These are phyloP conservation scores for Fusarium penzigii DNA, from an alignment of 2,329 filamentous ascomycete genomes.

Conservation along the genomic window DNA sequence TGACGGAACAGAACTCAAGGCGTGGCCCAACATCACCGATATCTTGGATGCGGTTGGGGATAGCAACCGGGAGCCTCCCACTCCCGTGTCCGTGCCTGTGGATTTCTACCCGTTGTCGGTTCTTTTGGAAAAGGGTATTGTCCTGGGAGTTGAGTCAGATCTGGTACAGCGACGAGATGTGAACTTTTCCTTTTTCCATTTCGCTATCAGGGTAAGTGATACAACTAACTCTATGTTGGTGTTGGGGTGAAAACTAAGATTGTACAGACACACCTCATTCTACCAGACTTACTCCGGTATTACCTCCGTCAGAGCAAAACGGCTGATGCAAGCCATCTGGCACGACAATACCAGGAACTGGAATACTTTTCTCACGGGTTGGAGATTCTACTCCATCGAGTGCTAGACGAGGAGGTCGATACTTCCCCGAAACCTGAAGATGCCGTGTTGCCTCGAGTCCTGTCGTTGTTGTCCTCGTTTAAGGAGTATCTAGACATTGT, in stretches of 20 bases:
- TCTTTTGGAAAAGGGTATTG: slow-evolving; percentile 83
- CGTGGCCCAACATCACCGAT: slow-evolving; percentile 87
- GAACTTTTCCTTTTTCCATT: slow-evolving; percentile 86
- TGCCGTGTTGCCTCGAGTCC: slow-evolving; percentile 63
- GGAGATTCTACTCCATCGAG: slow-evolving; percentile 88
- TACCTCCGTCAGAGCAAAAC: slow-evolving; percentile 75
- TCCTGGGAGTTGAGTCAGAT: slow-evolving; percentile 89
- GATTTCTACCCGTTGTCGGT: slow-evolving; percentile 95
- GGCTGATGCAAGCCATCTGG: slow-evolving; percentile 78
- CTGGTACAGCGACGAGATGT: slow-evolving; percentile 91
- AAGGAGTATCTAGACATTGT: slow-evolving; percentile 91
- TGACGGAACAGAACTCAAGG: slow-evolving; percentile 80
- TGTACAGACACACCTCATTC: slow-evolving; percentile 80
- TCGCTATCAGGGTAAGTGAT: slow-evolving; percentile 75
- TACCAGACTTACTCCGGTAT: slow-evolving; percentile 82
- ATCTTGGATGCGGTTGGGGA: slow-evolving; percentile 72
- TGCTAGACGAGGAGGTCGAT: slow-evolving; percentile 93
- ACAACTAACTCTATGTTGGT: background rate
- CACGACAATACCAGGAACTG: slow-evolving; percentile 81
- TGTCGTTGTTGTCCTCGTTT: slow-evolving; percentile 69
- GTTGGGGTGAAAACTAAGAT: slow-evolving; percentile 4
- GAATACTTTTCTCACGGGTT: slow-evolving; percentile 92
- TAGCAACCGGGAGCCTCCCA: slow-evolving; percentile 67
- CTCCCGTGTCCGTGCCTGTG: slow-evolving; percentile 75
- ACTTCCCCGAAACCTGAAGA: slow-evolving; percentile 62